phyloP scores from a whole-genome alignment of 2,329 filamentous ascomycete genomes.

The Aspergillus sp. region DNA sequence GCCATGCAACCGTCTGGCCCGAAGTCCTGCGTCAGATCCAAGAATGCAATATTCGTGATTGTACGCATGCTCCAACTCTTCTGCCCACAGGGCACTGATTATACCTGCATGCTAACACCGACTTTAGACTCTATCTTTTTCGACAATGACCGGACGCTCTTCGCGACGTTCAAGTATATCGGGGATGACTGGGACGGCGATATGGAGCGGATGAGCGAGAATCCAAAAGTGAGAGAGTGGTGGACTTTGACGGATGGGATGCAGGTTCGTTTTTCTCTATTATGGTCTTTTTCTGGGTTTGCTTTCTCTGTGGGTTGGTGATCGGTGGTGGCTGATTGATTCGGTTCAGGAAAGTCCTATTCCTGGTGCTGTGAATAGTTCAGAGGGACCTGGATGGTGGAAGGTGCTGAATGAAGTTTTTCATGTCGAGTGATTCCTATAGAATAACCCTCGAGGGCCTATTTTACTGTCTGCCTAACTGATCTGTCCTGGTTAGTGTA shows the following conservation, averaged over 20 bases:
- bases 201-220: slow-evolving; percentile 67
- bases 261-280: slow-evolving; percentile 44
- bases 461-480: no score
- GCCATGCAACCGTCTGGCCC: slow-evolving; percentile 67
- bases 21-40: slow-evolving; percentile 69
- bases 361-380: slow-evolving; percentile 24
- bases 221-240: slow-evolving; percentile 67
- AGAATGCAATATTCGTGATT: slow-evolving; percentile 66
- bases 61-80: slow-evolving; percentile 33
- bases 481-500: no score
- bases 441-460: not conserved
- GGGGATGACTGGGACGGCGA: slow-evolving; percentile 64
- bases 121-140: slow-evolving; percentile 59
- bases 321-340: no score
- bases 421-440: slow-evolving; percentile 16
- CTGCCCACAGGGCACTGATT: not conserved
- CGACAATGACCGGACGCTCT: slow-evolving; percentile 60
- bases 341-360: slow-evolving; percentile 22
- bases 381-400: slow-evolving; percentile 30
- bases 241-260: slow-evolving; percentile 72
- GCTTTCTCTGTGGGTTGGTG: not conserved
- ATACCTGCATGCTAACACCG: not conserved
- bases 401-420: slow-evolving; percentile 30
- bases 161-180: slow-evolving; percentile 71
- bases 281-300: not conserved